Conservation (phyloP, 1,284 basidiomycete species). For the Ustilago nuda region DNA sequence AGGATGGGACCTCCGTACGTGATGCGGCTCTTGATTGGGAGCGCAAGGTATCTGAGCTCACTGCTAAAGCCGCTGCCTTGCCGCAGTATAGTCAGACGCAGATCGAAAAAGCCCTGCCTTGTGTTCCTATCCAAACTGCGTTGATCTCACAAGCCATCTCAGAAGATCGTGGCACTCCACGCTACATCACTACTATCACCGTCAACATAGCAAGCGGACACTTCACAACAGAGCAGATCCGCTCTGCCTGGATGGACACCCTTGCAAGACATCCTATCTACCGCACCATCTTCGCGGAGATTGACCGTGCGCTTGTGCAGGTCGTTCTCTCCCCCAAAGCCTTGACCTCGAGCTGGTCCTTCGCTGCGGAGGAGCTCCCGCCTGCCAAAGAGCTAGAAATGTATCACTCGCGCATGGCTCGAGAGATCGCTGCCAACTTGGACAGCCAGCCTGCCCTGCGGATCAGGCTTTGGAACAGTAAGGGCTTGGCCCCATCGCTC, state of each 20-base stretch:
- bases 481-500: conserved; percentile 6
- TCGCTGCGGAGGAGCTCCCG: not conserved
- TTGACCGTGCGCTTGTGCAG: conserved; percentile 39
- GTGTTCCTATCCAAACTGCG: conserved; percentile 60
- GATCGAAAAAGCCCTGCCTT: conserved; percentile 40
- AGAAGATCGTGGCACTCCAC: conserved; percentile 23
- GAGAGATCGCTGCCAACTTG: conserved; percentile 37
- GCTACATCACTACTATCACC: conserved; percentile 56
- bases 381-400: conserved; percentile 5
- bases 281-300: conserved; percentile 55
- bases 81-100: conserved; percentile 9
- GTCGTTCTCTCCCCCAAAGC: conserved; percentile 30
- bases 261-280: conserved; percentile 53
- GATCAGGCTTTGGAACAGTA: conserved; percentile 34
- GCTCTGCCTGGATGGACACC: conserved; percentile 32
- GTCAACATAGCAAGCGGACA: conserved; percentile 17
- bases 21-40: conserved; percentile 15
- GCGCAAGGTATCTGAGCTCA: conserved; percentile 15
- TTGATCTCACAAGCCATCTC: conserved; percentile 53
- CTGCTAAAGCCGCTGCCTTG: conserved; percentile 12
- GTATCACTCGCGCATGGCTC: conserved; percentile 29
- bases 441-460: conserved; percentile 48
- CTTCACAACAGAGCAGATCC: conserved; percentile 17
- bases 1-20: not conserved
- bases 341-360: conserved; percentile 23